A percentile compares a stretch with the other conserved stretches of the same genome.
Conservation (phyloP, 2,329 filamentous ascomycete species). For the Fusarium agapanthi region DNA sequence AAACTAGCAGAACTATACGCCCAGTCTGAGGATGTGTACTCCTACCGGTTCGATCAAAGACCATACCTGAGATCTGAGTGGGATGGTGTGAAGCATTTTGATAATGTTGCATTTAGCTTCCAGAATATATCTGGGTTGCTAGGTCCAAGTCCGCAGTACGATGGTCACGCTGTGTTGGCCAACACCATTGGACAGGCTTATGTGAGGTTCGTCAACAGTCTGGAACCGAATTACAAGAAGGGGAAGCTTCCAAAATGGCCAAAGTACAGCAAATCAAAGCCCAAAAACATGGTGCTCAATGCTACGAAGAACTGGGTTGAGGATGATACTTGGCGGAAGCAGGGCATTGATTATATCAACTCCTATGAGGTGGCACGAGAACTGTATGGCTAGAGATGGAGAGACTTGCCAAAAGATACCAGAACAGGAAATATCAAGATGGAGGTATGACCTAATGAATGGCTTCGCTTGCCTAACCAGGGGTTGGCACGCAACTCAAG, state of each 20-base stretch:
- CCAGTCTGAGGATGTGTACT: conserved; percentile 50
- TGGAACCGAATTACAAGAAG: conserved; percentile 52
- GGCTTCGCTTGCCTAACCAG: not conserved
- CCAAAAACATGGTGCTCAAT: conserved; percentile 57
- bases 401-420: not conserved
- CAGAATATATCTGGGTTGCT: conserved; percentile 59
- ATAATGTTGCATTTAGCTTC: conserved; percentile 60
- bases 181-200: conserved; percentile 53
- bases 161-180: conserved; percentile 48
- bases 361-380: conserved; percentile 38
- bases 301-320: conserved; percentile 55
- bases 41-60: conserved; percentile 60
- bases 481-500: not conserved
- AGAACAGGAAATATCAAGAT: not conserved
- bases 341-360: conserved; percentile 50
- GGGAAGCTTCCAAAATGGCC: conserved; percentile 52
- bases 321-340: conserved; percentile 56
- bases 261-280: conserved; percentile 48
- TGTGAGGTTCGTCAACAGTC: conserved; percentile 53
- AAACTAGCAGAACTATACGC: conserved; percentile 55
- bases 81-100: conserved; percentile 57
- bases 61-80: conserved; percentile 52
- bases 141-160: conserved; percentile 55
- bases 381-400: conserved; percentile 23
- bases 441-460: not conserved